Percentiles rank a stretch among this genome's conserved stretches.
Conservation (phyloP, 2,329 filamentous ascomycete genomes). For the Aspergillus tamarii region DNA sequence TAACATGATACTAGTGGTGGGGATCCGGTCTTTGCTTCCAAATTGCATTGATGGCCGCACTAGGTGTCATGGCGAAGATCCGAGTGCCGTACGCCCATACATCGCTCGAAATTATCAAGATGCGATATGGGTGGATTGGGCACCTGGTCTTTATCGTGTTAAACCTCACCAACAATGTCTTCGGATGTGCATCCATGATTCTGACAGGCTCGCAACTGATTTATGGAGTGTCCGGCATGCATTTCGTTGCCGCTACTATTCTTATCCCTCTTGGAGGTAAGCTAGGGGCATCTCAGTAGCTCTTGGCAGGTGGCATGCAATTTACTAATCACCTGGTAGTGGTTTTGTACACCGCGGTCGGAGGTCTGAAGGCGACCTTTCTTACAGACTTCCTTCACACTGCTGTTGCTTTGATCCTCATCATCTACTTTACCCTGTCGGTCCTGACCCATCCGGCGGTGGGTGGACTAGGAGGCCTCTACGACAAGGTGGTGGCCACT, state of each 20-base stretch:
- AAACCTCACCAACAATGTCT: conserved; percentile 49
- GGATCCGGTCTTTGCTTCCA: conserved; percentile 49
- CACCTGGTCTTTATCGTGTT: conserved; percentile 48
- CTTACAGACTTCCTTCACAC: conserved; percentile 55
- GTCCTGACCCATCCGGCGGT: conserved; percentile 49
- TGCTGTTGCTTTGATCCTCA: conserved; percentile 50
- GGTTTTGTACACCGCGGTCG: conserved; percentile 53
- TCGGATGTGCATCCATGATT: conserved; percentile 52
- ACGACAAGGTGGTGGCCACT: conserved; percentile 51
- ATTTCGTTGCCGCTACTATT: conserved; percentile 51
- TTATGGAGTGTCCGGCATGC: conserved; percentile 52
- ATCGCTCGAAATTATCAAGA: conserved; percentile 54
- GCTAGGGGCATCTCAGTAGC: conserved; percentile 7
- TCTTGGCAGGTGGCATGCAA: not conserved
- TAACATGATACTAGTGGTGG: conserved; percentile 34
- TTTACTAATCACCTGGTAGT: conserved; percentile 31
- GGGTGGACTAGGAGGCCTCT: conserved; percentile 48
- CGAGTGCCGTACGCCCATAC: conserved; percentile 56
- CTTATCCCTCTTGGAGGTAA: conserved; percentile 51
- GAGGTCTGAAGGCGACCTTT: conserved; percentile 55
- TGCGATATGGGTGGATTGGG: conserved; percentile 50
- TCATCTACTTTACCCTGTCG: conserved; percentile 53
- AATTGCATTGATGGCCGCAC: conserved; percentile 54
- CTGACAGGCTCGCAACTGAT: conserved; percentile 50
- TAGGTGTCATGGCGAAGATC: conserved; percentile 55